These are phyloP conservation scores for Fragilaria crotonensis DNA, from an alignment of 108 stramenopile species.

Conservation along the genomic window DNA sequence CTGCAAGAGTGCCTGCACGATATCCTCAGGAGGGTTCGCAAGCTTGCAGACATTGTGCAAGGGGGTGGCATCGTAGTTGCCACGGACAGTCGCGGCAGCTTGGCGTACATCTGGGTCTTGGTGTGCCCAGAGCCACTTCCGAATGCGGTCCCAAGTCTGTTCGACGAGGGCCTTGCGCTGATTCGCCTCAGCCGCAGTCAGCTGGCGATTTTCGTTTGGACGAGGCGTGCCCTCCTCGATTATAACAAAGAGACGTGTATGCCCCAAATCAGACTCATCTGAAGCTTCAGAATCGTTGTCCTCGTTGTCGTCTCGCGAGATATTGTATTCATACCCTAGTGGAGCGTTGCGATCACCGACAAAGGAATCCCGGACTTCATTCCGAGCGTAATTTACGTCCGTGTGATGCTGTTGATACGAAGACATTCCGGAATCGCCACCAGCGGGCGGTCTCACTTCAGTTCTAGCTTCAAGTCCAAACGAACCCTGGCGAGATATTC, in stretches of 20 bases:
- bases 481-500: background rate
- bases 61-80: conserved; percentile 13
- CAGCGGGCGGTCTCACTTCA: background rate
- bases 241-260: conserved; percentile 34
- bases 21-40: conserved; percentile 4
- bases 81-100: conserved; percentile 25
- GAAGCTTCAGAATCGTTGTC: background rate
- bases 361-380: background rate
- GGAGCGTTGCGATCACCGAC: background rate
- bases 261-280: conserved; percentile 4
- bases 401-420: background rate
- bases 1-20: conserved; percentile 3
- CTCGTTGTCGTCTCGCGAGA: background rate
- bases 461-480: background rate
- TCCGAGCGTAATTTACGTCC: background rate
- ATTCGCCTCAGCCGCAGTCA: background rate
- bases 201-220: conserved; percentile 5
- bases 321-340: background rate
- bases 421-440: background rate
- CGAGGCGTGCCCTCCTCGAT: conserved; percentile 33
- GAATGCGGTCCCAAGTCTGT: conserved; percentile 19
- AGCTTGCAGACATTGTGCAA: conserved; percentile 5
- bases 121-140: conserved; percentile 17
- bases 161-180: conserved; percentile 12
- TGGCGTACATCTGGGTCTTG: conserved; percentile 3